A percentile compares a stretch with the other conserved stretches of the same genome.
These are phyloP conservation scores for Alloascoidea africana DNA, from an alignment of 805 yeast genomes.

Conservation along the genomic window DNA sequence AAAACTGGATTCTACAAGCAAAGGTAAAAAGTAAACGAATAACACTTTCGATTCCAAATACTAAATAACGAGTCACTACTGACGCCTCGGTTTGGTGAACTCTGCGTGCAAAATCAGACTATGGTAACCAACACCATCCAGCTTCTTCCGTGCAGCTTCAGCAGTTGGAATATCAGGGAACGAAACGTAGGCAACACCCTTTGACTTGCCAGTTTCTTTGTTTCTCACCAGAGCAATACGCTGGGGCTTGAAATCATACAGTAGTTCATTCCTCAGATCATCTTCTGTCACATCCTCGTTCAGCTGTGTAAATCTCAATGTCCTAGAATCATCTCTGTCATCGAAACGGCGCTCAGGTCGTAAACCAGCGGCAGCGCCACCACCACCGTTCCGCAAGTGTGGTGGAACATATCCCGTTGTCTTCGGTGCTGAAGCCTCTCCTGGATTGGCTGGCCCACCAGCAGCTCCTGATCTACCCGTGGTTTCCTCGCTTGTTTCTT, in stretches of 20 bases:
- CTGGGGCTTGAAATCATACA: slow-evolving; percentile 40
- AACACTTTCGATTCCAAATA: no score
- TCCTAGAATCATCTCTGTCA: slow-evolving; percentile 73
- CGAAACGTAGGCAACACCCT: slow-evolving; percentile 92
- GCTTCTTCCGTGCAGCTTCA: slow-evolving; percentile 54
- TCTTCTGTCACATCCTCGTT: slow-evolving; percentile 75
- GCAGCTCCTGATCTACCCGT: slow-evolving; percentile 23
- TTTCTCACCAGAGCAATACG: slow-evolving; percentile 64
- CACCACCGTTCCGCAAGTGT: slow-evolving; percentile 30
- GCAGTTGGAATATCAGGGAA: slow-evolving; percentile 58
- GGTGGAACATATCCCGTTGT: slow-evolving; percentile 43
- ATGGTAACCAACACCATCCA: slow-evolving; percentile 88
- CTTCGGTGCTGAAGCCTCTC: slow-evolving; percentile 12
- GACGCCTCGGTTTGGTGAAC: slow-evolving; percentile 1
- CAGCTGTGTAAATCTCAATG: slow-evolving; percentile 84
- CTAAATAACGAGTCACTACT: no score
- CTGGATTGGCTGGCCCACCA: slow-evolving; percentile 19
- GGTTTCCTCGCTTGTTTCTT: slow-evolving; percentile 13
- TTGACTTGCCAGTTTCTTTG: slow-evolving; percentile 85
- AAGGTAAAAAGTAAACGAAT: no score
- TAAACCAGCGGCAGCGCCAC: slow-evolving; percentile 21
- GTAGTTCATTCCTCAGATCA: slow-evolving; percentile 54
- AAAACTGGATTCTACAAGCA: no score
- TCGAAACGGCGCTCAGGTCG: slow-evolving; percentile 20
- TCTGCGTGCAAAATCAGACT: slow-evolving; percentile 50